phyloP scores from a whole-genome alignment of 495 filamentous ascomycete species.

The Hyaloscypha finlandica region DNA sequence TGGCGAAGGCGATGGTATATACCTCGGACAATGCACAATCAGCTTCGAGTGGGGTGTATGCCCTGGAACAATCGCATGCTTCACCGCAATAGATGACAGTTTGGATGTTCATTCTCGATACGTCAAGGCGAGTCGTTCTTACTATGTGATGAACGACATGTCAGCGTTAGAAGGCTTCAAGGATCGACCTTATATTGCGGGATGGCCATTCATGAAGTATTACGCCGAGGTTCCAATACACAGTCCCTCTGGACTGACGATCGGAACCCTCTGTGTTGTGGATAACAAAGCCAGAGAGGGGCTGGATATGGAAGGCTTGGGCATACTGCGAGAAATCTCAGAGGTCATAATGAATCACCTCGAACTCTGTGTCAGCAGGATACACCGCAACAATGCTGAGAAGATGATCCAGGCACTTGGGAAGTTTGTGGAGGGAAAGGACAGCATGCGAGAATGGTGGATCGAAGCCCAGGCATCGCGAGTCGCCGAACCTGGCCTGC shows the following conservation, averaged over 20 bases:
- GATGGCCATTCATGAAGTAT: slow-evolving; percentile 33
- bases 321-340: slow-evolving; percentile 41
- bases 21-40: not conserved
- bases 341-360: slow-evolving; percentile 43
- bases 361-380: slow-evolving; percentile 37
- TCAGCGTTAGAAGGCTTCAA: slow-evolving; percentile 35
- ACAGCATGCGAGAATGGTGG: slow-evolving; percentile 9
- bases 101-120: not conserved
- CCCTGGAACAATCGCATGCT: slow-evolving; percentile 13
- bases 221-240: slow-evolving; percentile 38
- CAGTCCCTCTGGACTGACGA: slow-evolving; percentile 32
- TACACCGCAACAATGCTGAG: slow-evolving; percentile 33
- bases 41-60: slow-evolving; percentile 4
- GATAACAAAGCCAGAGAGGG: slow-evolving; percentile 34
- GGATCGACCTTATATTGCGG: slow-evolving; percentile 32
- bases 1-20: not conserved
- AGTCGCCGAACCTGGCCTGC: not conserved
- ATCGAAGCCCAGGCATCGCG: slow-evolving; percentile 15
- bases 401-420: slow-evolving; percentile 34
- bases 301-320: slow-evolving; percentile 31
- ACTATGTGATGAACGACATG: slow-evolving; percentile 38
- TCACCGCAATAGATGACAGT: not conserved
- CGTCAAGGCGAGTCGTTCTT: not conserved
- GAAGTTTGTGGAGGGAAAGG: slow-evolving; percentile 34
- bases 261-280: slow-evolving; percentile 39